Evolutionary conservation across 225 moss, liverwort and hornwort genomes (phyloP).

Genomic region (Pleurozium schreberi): DNA sequence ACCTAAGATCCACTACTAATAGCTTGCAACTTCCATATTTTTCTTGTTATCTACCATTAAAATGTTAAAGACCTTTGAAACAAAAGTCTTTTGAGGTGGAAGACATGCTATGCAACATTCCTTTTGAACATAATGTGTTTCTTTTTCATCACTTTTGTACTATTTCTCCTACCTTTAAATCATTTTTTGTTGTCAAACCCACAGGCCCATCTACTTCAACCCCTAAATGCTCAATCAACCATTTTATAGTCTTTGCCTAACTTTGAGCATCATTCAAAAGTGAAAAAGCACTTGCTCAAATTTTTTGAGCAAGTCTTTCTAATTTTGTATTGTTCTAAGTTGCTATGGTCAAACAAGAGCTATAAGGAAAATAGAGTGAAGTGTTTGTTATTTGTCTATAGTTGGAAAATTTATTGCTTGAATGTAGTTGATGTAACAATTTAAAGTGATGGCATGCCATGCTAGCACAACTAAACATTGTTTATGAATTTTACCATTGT

Average conservation of each 20-base stretch:
- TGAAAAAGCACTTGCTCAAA: accelerated
- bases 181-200: neutral
- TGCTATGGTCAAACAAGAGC: accelerated
- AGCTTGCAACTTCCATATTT: accelerated
- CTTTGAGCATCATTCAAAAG: neutral
- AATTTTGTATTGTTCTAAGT: neutral
- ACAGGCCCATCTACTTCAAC: accelerated
- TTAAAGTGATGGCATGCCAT: too few species aligned
- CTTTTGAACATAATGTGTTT: neutral
- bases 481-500: too few species aligned
- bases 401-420: neutral
- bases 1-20: neutral
- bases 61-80: neutral
- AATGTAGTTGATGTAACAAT: accelerated
- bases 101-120: neutral
- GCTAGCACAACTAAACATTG: too few species aligned
- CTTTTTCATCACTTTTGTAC: neutral
- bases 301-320: neutral
- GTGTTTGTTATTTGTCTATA: neutral
- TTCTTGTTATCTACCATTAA: neutral
- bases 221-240: neutral
- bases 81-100: neutral
- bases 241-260: neutral
- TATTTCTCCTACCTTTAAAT: neutral
- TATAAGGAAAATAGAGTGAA: neutral